These are phyloP conservation scores for Cercospora canescens DNA, from an alignment of 2,329 filamentous ascomycete genomes.

Conservation along the genomic window DNA sequence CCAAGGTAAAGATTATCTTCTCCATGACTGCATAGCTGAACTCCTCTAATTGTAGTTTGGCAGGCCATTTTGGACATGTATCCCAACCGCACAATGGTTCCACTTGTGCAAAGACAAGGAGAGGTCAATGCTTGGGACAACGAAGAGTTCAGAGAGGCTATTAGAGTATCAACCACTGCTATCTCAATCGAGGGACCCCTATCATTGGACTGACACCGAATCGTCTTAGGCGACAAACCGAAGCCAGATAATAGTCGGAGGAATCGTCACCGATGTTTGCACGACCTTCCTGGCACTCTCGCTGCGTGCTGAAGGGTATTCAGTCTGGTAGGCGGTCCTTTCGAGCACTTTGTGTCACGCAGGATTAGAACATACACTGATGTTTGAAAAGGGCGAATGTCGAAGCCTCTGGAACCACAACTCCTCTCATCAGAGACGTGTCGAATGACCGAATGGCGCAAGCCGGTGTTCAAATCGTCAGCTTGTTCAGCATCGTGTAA, in stretches of 20 bases:
- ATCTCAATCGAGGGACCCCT: not conserved
- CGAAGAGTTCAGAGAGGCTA: slow-evolving; percentile 63
- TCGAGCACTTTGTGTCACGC: not conserved
- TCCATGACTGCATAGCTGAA: not conserved
- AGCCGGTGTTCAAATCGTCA: slow-evolving; percentile 66
- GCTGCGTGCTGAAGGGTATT: slow-evolving; percentile 68
- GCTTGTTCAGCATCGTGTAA: slow-evolving; percentile 60
- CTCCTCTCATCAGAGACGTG: slow-evolving; percentile 59
- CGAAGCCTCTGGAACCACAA: slow-evolving; percentile 69
- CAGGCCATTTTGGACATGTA: slow-evolving; percentile 64
- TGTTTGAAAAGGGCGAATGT: slow-evolving; percentile 56
- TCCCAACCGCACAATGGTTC: slow-evolving; percentile 53
- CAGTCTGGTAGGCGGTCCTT: slow-evolving; percentile 54
- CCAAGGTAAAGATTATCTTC: slow-evolving; percentile 43
- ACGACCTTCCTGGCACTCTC: slow-evolving; percentile 73
- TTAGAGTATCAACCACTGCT: slow-evolving; percentile 40
- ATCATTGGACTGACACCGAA: not conserved
- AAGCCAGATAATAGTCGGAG: slow-evolving; percentile 70
- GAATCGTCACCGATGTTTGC: slow-evolving; percentile 75
- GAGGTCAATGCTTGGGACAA: slow-evolving; percentile 81
- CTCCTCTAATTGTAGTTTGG: not conserved
- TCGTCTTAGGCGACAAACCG: slow-evolving; percentile 55
- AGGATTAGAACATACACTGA: not conserved
- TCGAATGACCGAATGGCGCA: slow-evolving; percentile 67
- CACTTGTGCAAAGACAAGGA: slow-evolving; percentile 64